phyloP scores from a whole-genome alignment of 2,329 filamentous ascomycete genomes.

The Aspergillus calidoustus region DNA sequence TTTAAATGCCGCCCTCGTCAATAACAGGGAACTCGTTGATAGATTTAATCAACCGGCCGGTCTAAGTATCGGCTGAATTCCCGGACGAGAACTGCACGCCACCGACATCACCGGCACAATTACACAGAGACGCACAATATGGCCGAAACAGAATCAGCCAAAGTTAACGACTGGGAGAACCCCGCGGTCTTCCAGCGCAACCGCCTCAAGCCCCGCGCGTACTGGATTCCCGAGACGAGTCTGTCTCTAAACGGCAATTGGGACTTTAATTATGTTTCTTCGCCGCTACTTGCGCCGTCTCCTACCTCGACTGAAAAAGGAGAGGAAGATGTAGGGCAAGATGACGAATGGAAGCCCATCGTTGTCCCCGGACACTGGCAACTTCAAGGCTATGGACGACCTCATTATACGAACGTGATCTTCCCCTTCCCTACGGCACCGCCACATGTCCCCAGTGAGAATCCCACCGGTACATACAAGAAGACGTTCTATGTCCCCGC shows the following conservation, averaged over 20 bases:
- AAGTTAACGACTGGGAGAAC: constrained; percentile 20
- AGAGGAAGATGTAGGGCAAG: constrained; percentile 41
- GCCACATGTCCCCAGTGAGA: constrained; percentile 65
- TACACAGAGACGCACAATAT: background rate
- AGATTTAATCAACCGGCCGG: background rate
- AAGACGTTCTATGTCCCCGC: constrained; percentile 59
- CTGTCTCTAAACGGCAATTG: constrained; percentile 59
- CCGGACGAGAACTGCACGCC: background rate
- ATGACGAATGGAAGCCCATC: constrained; percentile 40
- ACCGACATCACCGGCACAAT: background rate
- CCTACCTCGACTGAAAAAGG: constrained; percentile 48
- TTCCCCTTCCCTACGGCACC: constrained; percentile 70
- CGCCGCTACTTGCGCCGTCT: constrained; percentile 6
- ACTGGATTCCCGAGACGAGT: constrained; percentile 56
- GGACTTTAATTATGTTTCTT: constrained; percentile 54
- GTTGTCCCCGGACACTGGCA: constrained; percentile 73
- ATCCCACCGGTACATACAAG: constrained; percentile 68
- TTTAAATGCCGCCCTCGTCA: background rate
- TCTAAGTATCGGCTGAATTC: background rate
- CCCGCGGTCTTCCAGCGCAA: constrained; percentile 56
- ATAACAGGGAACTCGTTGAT: background rate
- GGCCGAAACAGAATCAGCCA: background rate
- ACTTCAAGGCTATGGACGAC: constrained; percentile 68
- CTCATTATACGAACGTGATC: constrained; percentile 71
- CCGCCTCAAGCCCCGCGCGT: constrained; percentile 57